phyloP scores from a whole-genome alignment of 495 filamentous ascomycete species.

The Hyphodiscus hymeniophilus region DNA sequence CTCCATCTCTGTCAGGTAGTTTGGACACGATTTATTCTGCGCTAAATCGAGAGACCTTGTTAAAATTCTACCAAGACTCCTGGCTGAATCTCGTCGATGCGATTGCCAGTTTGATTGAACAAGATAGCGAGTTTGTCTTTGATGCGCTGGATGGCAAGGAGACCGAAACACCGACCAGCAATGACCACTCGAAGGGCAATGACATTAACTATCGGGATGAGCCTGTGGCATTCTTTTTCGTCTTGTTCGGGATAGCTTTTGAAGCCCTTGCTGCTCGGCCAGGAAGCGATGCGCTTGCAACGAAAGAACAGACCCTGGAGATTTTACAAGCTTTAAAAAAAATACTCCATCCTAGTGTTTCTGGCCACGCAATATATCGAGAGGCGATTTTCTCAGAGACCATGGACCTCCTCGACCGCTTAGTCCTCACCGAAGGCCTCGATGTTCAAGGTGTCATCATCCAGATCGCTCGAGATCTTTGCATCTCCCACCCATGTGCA shows the following conservation, averaged over 20 bases:
- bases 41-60: slow-evolving; percentile 83
- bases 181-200: slow-evolving; percentile 46
- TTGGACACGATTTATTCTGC: slow-evolving; percentile 89
- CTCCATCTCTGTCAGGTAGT: slow-evolving; percentile 64
- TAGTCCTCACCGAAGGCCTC: slow-evolving; percentile 81
- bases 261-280: slow-evolving; percentile 84
- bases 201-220: slow-evolving; percentile 98
- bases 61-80: slow-evolving; percentile 95
- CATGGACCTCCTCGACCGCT: slow-evolving; percentile 89
- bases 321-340: slow-evolving; percentile 90
- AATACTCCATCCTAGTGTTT: slow-evolving; percentile 90
- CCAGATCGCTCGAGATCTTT: slow-evolving; percentile 83
- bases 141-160: slow-evolving; percentile 89
- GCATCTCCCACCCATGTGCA: slow-evolving; percentile 83
- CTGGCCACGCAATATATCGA: slow-evolving; percentile 91
- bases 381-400: slow-evolving; percentile 95
- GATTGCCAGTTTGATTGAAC: slow-evolving; percentile 93
- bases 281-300: slow-evolving; percentile 57
- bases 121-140: slow-evolving; percentile 95
- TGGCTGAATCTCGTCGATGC: slow-evolving; percentile 97
- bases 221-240: slow-evolving; percentile 97
- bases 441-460: slow-evolving; percentile 90
- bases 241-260: slow-evolving; percentile 92
- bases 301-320: slow-evolving; percentile 74
- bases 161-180: slow-evolving; percentile 37